Conservation (phyloP, 2,329 filamentous ascomycete species). For the Parafenestella ontariensis region DNA sequence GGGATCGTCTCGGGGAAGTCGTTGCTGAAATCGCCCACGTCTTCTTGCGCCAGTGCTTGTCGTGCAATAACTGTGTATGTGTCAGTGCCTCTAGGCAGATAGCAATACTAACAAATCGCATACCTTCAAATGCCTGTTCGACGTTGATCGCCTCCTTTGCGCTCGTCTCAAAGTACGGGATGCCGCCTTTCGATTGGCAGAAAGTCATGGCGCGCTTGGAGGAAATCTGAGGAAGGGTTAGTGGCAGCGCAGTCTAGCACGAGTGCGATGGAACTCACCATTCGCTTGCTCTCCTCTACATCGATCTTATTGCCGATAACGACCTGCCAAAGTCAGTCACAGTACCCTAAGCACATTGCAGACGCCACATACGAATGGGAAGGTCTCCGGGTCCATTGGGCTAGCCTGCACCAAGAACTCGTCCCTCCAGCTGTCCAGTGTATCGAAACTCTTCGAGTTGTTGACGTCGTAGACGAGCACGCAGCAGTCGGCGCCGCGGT, state of each 20-base stretch:
- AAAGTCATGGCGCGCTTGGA: conserved; percentile 97
- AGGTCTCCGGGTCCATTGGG: conserved; percentile 94
- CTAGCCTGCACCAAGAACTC: conserved; percentile 98
- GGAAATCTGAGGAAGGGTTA: conserved; percentile 68
- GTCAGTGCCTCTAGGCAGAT: conserved; percentile 5
- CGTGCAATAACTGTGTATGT: conserved; percentile 80
- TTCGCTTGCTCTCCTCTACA: conserved; percentile 95
- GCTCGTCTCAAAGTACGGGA: conserved; percentile 99
- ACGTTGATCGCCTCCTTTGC: conserved; percentile 99
- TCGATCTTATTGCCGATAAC: conserved; percentile 99
- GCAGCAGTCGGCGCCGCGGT: conserved; percentile 96
- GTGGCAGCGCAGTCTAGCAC: neutral
- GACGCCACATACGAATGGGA: conserved; percentile 79
- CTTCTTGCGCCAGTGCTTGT: conserved; percentile 94
- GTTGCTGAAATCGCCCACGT: conserved; percentile 95
- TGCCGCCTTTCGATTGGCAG: conserved; percentile 95
- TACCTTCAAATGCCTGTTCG: conserved; percentile 79
- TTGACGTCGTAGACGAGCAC: conserved; percentile 98
- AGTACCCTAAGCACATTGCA: neutral
- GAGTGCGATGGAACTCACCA: conserved; percentile 61
- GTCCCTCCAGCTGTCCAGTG: conserved; percentile 96
- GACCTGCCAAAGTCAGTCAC: conserved; percentile 63
- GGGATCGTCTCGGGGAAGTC: conserved; percentile 99
- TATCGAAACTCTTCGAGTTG: conserved; percentile 98
- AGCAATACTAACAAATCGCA: conserved; percentile 7